These are phyloP conservation scores for Dryadomyces quercus-mongolicae DNA, from an alignment of 2,329 filamentous ascomycete genomes.

Conservation along the genomic window DNA sequence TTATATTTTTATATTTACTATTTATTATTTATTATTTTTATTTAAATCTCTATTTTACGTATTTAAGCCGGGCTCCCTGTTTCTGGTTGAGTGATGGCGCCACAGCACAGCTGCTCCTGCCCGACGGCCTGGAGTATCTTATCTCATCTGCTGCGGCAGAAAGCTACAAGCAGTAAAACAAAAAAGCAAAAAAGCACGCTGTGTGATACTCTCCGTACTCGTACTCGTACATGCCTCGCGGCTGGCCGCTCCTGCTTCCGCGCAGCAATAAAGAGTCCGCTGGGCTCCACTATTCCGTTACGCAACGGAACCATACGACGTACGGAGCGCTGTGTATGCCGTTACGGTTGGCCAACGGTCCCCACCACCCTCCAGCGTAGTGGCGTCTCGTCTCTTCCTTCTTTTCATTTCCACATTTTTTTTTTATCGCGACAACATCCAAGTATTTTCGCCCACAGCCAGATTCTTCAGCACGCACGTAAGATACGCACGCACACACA, in stretches of 20 bases:
- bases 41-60: too few species aligned
- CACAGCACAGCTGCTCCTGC: background rate
- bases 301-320: slow-evolving; percentile 7
- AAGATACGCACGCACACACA: background rate
- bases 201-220: too few species aligned
- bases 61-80: too few species aligned
- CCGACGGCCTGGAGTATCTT: background rate
- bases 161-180: background rate
- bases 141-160: too few species aligned
- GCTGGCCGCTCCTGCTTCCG: too few species aligned
- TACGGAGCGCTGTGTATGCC: slow-evolving; percentile 1
- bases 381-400: background rate
- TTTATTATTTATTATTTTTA: too few species aligned
- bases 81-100: background rate
- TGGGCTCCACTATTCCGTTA: slow-evolving; percentile 7
- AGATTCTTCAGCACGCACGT: background rate
- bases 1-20: too few species aligned
- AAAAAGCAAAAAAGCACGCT: too few species aligned
- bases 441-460: background rate
- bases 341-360: background rate
- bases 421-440: background rate
- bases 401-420: background rate
- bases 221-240: too few species aligned
- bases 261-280: background rate
- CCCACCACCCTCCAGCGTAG: background rate